A percentile compares a stretch with the other conserved stretches of the same genome.
These are phyloP conservation scores for Metschnikowia matae DNA, from an alignment of 805 yeast species.

Conservation along the genomic window DNA sequence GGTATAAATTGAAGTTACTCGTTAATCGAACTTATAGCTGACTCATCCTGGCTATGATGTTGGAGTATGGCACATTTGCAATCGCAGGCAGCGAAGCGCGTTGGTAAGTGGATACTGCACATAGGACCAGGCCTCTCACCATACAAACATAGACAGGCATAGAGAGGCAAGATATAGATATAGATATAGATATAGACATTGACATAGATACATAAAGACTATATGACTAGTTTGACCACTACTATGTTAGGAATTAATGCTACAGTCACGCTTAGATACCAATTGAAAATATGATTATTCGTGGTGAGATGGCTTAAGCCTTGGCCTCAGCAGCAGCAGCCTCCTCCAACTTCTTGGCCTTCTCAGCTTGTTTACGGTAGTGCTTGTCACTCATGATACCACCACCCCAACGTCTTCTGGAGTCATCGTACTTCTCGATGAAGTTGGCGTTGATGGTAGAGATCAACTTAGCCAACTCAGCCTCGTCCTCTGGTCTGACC, in stretches of 20 bases:
- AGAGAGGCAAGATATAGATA: too few species aligned
- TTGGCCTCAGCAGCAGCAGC: slow-evolving; percentile 22
- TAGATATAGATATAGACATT: too few species aligned
- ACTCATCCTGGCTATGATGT: background rate
- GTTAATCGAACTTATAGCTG: background rate
- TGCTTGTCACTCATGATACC: slow-evolving; percentile 97
- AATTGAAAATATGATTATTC: background rate
- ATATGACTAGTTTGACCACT: too few species aligned
- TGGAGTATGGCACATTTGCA: background rate
- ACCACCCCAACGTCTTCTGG: slow-evolving; percentile 99
- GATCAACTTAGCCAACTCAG: slow-evolving; percentile 88
- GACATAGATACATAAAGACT: too few species aligned
- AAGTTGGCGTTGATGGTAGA: slow-evolving; percentile 93
- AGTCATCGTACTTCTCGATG: slow-evolving; percentile 88
- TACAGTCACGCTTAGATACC: background rate
- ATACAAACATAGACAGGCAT: too few species aligned
- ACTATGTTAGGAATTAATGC: background rate
- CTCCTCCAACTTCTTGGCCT: slow-evolving; percentile 51
- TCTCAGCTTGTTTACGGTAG: slow-evolving; percentile 77
- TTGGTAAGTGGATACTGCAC: background rate
- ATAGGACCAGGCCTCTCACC: background rate
- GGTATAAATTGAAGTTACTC: too few species aligned
- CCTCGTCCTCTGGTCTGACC: slow-evolving; percentile 90
- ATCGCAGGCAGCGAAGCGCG: background rate
- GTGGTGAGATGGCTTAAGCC: slow-evolving; percentile 3